These are phyloP conservation scores for Pseudogymnoascus sp. DNA, from an alignment of 2,329 filamentous ascomycete genomes.

Conservation along the genomic window DNA sequence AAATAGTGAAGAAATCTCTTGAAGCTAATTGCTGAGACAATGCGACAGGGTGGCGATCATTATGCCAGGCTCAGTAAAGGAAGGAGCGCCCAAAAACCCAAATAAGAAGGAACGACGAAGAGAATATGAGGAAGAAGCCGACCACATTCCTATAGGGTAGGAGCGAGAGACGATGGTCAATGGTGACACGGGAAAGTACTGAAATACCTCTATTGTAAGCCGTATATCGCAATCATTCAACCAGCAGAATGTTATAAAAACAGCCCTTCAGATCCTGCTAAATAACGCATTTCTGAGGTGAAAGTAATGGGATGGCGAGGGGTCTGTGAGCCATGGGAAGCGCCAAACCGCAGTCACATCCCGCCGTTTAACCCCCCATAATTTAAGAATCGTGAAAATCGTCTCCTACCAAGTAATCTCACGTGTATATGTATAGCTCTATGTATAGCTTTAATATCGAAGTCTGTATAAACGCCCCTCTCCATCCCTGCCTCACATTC, in stretches of 20 bases:
- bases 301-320: background rate
- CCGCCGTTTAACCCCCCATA: background rate
- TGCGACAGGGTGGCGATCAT: background rate
- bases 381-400: background rate
- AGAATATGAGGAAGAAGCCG: background rate
- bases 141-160: background rate
- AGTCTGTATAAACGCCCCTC: background rate
- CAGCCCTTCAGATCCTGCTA: background rate
- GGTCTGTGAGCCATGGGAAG: background rate
- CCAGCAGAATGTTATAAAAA: background rate
- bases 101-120: background rate
- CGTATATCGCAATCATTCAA: background rate
- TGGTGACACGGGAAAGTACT: background rate
- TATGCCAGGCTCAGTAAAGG: background rate
- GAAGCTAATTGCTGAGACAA: background rate
- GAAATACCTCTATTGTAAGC: background rate
- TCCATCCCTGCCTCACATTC: constrained; percentile 9
- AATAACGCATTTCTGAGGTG: background rate
- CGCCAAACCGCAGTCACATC: background rate
- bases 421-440: constrained; percentile 4
- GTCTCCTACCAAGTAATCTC: background rate
- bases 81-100: background rate
- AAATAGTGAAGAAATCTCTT: background rate
- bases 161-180: background rate
- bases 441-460: constrained; percentile 5